Evolutionary conservation across 768 basidiomycete genomes (phyloP), one percentile per base, ranked within the genome.

Genomic region (Macrocybe gigantea): DNA sequence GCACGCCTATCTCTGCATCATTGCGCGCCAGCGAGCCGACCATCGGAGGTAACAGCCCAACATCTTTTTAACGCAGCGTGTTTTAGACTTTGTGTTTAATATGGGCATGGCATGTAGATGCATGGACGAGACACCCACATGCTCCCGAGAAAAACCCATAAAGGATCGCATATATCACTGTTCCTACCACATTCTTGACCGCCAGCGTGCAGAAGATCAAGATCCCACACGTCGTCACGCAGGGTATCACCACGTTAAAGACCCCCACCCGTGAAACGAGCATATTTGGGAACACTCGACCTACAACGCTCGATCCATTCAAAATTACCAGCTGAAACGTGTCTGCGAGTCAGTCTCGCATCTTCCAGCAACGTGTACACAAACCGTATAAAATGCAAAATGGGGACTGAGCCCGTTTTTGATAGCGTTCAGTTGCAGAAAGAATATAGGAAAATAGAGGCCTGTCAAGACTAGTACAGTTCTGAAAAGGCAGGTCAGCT

Each of bases 1-100:
- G 66, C 15, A 71, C 71, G 37, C 82, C 82, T n/a, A 82, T 70
- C 56, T 82, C 79, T 1, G 70, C 63, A 32, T 75, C 61, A 31
- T 70, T 67, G 12, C 57, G 60, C 0, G 79, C 72, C 7, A 78
- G 64, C 7, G 67, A 62, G 5, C 67, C 64, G 9, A 80, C 56
- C 56, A 75, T 63, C 1, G 77, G 74, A 0, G 70, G 58, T 40
- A 77, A 61, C 11, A 80, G 64, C 33, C 67, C 72, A 6, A 64
- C 60, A 52, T 69, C 70, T 71, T 35, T 34, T 14, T 14, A 32
- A 10, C 37, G 38, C 29, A 30, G 3, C 15, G 15, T 35, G 22
- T 47, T 10, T 49, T 36, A 35, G 49, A 51, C 1, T 5, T 5
- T 44, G 7, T 31, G 12, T 34, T 34, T 31, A 44, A 7, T n/a